Percentiles rank a stretch among this genome's conserved stretches.
phyloP scores from a whole-genome alignment of 2,329 filamentous ascomycete species.

The Talaromyces sp. region DNA sequence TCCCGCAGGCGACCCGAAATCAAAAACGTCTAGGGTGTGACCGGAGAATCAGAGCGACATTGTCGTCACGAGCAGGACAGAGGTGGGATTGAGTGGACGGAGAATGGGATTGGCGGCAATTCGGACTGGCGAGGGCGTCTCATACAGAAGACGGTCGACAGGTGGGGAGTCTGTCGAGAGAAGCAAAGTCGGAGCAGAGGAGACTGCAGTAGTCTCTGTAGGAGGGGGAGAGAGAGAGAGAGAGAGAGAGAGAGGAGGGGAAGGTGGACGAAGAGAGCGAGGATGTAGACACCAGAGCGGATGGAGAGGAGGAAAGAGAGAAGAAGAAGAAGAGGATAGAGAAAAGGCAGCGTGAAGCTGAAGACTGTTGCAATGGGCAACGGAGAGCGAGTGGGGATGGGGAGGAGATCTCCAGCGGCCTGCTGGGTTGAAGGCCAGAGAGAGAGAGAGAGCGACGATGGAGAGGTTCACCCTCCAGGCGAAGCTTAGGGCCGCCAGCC shows the following conservation, averaged over 20 bases:
- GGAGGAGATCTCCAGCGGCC: background rate
- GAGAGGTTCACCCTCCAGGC: background rate
- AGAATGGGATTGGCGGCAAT: background rate
- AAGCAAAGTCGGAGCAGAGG: background rate
- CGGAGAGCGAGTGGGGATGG: background rate
- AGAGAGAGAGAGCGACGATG: background rate
- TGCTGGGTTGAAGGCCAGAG: background rate
- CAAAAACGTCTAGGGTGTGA: background rate
- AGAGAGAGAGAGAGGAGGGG: conserved; percentile 11
- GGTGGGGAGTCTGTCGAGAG: conserved; percentile 12
- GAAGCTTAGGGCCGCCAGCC: background rate
- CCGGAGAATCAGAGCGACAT: conserved; percentile 5
- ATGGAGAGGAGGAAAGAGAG: conserved; percentile 18
- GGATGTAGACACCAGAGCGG: conserved; percentile 13
- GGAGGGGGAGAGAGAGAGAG: conserved; percentile 11
- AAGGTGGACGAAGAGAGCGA: conserved; percentile 8
- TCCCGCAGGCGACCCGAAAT: background rate
- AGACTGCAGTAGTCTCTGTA: background rate
- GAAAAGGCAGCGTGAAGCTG: background rate
- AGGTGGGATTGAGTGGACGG: background rate
- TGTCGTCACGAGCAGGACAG: background rate
- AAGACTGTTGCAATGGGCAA: conserved; percentile 2
- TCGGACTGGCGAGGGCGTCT: background rate
- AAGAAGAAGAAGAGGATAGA: background rate
- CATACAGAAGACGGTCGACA: background rate